Evolutionary conservation across 1,284 basidiomycete species (phyloP).

Genomic region (Sporisorium scitamineum): DNA sequence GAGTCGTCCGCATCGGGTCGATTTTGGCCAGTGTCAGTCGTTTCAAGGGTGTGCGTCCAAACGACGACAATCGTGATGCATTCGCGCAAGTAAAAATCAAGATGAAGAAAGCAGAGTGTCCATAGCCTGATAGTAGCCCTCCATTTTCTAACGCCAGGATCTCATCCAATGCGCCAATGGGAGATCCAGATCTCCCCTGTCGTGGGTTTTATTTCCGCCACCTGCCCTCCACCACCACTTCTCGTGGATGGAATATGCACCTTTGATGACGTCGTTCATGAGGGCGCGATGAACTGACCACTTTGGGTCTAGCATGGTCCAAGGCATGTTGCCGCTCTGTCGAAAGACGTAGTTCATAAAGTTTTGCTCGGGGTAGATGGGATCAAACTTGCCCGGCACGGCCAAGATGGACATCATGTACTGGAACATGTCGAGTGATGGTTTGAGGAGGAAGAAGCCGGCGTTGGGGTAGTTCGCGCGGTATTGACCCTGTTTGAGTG

Average conservation of each 20-base stretch:
- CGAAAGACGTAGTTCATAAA: constrained; percentile 11
- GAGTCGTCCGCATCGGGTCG: too few relatives aligned
- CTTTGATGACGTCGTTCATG: background rate
- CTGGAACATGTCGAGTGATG: background rate
- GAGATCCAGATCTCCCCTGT: background rate
- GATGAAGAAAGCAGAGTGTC: background rate
- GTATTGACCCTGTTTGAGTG: background rate
- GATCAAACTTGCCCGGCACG: background rate
- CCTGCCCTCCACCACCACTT: background rate
- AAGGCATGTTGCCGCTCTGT: background rate
- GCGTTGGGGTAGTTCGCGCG: background rate
- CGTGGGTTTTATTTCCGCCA: too few relatives aligned
- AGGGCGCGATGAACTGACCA: background rate
- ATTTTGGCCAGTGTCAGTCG: too few relatives aligned
- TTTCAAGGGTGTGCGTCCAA: too few relatives aligned
- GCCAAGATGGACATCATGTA: background rate
- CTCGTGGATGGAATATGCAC: background rate
- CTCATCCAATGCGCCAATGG: background rate
- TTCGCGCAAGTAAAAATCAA: too few relatives aligned
- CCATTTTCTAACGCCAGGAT: background rate
- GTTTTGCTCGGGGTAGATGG: background rate
- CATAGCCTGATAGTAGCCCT: background rate
- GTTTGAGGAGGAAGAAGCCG: constrained; percentile 9
- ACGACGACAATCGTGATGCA: too few relatives aligned
- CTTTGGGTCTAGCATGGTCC: background rate